Conservation (phyloP, 129 eudicot genomes). For the Artemisia tridentata region DNA sequence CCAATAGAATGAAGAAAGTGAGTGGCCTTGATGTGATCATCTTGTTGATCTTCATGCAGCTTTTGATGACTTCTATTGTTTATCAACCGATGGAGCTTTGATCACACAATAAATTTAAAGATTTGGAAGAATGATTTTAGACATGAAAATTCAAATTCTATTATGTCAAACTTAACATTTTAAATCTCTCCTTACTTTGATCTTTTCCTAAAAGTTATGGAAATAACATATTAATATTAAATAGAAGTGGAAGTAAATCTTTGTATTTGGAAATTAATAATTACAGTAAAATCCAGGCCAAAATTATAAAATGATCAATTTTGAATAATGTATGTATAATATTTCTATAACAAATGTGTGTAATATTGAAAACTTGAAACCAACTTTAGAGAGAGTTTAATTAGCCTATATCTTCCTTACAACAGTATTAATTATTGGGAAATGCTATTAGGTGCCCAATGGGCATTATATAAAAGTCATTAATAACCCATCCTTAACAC, state of each 20-base stretch:
- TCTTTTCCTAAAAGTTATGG: no score
- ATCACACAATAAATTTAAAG: conserved; percentile 5
- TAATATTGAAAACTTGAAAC: no score
- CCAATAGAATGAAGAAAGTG: conserved; percentile 40
- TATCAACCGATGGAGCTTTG: conserved; percentile 8
- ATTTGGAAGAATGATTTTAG: conserved; percentile 6
- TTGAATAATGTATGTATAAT: no score
- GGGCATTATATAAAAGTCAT: no score
- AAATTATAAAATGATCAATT: neutral
- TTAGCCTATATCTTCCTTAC: no score
- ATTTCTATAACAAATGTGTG: no score
- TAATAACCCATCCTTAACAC: no score
- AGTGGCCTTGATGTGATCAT: conserved; percentile 29
- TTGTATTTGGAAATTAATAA: conserved; percentile 14
- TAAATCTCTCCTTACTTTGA: neutral
- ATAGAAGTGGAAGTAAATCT: neutral
- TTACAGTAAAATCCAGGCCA: neutral
- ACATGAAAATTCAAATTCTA: neutral
- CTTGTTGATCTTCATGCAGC: conserved; percentile 26
- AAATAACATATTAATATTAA: neutral
- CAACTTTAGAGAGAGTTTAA: no score
- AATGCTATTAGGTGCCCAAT: no score
- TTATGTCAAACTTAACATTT: neutral
- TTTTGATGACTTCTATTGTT: conserved; percentile 15
- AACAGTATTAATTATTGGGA: no score